phyloP scores from a whole-genome alignment of 345 rosid genomes.

The Hypericum perforatum region DNA sequence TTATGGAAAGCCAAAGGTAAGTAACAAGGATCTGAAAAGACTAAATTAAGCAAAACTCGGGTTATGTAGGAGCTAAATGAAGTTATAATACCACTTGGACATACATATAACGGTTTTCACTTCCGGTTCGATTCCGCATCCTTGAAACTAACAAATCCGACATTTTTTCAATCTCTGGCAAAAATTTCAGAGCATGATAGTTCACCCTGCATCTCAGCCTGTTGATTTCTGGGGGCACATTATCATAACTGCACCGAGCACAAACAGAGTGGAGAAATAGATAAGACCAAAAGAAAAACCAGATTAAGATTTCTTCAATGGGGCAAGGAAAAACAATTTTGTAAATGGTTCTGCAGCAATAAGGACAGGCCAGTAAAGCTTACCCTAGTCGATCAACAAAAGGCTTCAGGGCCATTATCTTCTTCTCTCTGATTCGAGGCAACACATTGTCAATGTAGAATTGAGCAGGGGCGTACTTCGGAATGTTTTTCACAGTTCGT shows the following conservation, averaged over 20 bases:
- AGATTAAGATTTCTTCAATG: slow-evolving; percentile 3
- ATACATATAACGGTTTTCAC: slow-evolving; percentile 76
- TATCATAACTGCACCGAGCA: slow-evolving; percentile 63
- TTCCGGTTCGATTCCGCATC: slow-evolving; percentile 95
- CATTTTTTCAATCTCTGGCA: slow-evolving; percentile 86
- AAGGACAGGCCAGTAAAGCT: slow-evolving; percentile 18
- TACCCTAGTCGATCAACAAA: slow-evolving; percentile 99
- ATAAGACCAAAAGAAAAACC: slow-evolving; percentile 3
- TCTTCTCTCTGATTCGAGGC: slow-evolving; percentile 97
- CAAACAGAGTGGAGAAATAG: slow-evolving; percentile 10
- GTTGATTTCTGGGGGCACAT: slow-evolving; percentile 95
- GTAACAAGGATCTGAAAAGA: slow-evolving; percentile 9
- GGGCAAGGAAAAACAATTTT: not conserved
- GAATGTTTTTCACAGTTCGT: slow-evolving; percentile 97
- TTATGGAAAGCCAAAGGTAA: slow-evolving; percentile 7
- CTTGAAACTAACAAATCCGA: slow-evolving; percentile 77
- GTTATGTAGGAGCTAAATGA: slow-evolving; percentile 8
- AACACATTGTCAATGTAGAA: slow-evolving; percentile 97
- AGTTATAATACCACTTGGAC: slow-evolving; percentile 20
- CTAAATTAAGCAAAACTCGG: slow-evolving; percentile 2
- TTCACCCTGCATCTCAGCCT: slow-evolving; percentile 97
- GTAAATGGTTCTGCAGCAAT: slow-evolving; percentile 4
- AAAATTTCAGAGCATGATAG: slow-evolving; percentile 97
- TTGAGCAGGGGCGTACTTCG: slow-evolving; percentile 96
- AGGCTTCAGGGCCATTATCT: slow-evolving; percentile 97